These are phyloP conservation scores for Sporopachydermia lactativora DNA, from an alignment of 805 yeast species.

Conservation along the genomic window DNA sequence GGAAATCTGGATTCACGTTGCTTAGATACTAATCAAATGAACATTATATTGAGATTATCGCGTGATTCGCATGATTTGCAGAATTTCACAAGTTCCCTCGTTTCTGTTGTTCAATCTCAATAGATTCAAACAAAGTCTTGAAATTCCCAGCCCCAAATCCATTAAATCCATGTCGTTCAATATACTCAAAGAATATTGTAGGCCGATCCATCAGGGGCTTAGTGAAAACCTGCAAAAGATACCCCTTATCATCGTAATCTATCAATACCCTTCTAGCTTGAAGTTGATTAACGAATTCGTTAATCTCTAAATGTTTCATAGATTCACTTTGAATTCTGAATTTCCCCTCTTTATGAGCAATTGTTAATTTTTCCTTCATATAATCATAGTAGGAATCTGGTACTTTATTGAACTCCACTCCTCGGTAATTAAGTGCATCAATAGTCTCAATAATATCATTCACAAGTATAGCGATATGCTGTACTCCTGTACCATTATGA, in stretches of 20 bases:
- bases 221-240: conserved; percentile 67
- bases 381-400: conserved; percentile 42
- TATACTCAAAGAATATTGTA: conserved; percentile 67
- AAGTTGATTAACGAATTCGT: conserved; percentile 35
- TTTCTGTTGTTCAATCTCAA: conserved; percentile 59
- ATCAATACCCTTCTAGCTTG: conserved; percentile 43
- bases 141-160: conserved; percentile 90
- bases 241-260: conserved; percentile 69
- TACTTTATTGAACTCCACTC: conserved; percentile 54
- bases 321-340: conserved; percentile 24
- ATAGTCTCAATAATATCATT: conserved; percentile 46
- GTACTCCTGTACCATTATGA: conserved; percentile 73
- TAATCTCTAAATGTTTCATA: conserved; percentile 16
- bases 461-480: conserved; percentile 65
- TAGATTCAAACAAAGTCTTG: conserved; percentile 64
- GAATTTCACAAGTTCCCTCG: conserved; percentile 52
- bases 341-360: conserved; percentile 20
- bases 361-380: conserved; percentile 30
- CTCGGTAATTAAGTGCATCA: conserved; percentile 36
- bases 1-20: no score
- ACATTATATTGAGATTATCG: no score
- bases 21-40: no score
- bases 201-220: conserved; percentile 69
- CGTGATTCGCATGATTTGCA: no score
- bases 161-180: conserved; percentile 64